Evolutionary conservation across 331 rosid genomes (phyloP).

Genomic region (Saraca asoca): DNA sequence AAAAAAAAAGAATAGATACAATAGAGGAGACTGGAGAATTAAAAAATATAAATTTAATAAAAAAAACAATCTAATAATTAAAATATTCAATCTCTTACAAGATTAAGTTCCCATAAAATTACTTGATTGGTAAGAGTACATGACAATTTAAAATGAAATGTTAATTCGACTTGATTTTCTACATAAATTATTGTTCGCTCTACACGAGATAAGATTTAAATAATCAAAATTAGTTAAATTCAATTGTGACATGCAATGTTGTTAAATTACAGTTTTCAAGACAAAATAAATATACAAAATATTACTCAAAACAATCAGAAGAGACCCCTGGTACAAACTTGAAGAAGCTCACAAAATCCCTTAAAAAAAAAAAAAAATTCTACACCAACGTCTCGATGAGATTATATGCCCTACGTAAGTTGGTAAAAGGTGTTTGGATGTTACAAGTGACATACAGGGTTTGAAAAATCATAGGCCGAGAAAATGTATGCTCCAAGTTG

Average conservation of each 20-base stretch:
- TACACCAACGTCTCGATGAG: background rate
- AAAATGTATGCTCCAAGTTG: slow-evolving; percentile 22
- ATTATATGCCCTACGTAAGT: background rate
- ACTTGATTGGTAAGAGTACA: no score
- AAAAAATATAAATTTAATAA: no score
- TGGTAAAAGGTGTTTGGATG: background rate
- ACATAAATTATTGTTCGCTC: no score
- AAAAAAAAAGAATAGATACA: no score
- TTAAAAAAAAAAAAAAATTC: background rate
- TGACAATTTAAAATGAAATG: no score
- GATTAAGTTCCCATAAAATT: no score
- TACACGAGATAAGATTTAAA: no score
- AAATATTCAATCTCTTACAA: no score
- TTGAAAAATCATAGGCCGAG: slow-evolving; percentile 11
- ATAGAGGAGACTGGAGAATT: no score
- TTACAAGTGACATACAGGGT: background rate
- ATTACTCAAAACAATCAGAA: background rate
- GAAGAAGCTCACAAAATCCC: background rate
- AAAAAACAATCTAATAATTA: no score
- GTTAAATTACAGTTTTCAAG: background rate
- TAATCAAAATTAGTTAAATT: no score
- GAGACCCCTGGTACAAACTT: background rate
- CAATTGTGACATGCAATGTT: background rate
- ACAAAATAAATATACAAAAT: background rate
- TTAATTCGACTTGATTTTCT: no score